Evolutionary conservation across 1,139 yeast genomes (phyloP).

Genomic region (Geotrichum klebahnii): DNA sequence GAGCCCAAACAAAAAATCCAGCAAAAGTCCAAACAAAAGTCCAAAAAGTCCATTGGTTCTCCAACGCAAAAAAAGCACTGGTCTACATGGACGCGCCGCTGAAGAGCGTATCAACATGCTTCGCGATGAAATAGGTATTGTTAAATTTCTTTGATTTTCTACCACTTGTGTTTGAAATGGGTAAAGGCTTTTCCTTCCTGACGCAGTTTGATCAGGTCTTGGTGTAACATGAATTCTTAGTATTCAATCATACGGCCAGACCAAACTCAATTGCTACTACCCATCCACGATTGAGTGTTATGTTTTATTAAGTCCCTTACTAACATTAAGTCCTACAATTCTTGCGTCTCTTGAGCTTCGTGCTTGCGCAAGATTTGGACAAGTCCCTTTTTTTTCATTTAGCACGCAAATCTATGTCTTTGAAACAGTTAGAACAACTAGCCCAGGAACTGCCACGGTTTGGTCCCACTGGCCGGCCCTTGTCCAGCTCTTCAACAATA

Average conservation of each 20-base stretch:
- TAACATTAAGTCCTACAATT: background rate
- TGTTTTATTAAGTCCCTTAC: background rate
- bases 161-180: too few species aligned
- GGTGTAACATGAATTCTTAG: too few species aligned
- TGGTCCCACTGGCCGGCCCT: constrained; percentile 16
- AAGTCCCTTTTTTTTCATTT: too few species aligned
- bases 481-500: constrained; percentile 17
- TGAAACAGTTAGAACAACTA: constrained; percentile 21
- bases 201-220: too few species aligned
- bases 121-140: constrained; percentile 20
- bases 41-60: too few species aligned
- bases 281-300: too few species aligned
- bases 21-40: too few species aligned
- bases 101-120: constrained; percentile 16
- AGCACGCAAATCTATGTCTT: constrained; percentile 22
- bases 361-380: background rate
- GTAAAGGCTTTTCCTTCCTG: too few species aligned
- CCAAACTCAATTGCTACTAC: too few species aligned
- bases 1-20: too few species aligned
- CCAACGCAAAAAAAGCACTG: too few species aligned
- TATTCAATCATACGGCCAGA: too few species aligned
- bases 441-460: constrained; percentile 22
- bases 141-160: background rate
- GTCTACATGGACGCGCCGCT: constrained; percentile 15
- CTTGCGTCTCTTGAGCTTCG: background rate